Base-by-base conservation (phyloP, 441 rosid species). In the Arabidopsis hybrid region DNA sequence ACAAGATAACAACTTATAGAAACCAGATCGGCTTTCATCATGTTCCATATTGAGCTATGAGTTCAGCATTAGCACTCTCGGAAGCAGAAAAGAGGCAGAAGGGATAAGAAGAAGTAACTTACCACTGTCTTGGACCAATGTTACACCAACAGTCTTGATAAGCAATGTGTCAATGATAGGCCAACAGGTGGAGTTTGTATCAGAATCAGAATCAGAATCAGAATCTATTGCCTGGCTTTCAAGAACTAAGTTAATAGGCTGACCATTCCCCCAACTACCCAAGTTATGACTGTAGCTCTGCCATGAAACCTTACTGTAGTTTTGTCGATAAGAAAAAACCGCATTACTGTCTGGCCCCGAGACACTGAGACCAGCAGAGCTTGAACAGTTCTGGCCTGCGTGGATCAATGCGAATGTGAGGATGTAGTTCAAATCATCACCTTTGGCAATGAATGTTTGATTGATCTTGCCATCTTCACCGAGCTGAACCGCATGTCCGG, bases 391-490 rank as follows among this genome's bases (percentile, higher is more conserved):
- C 38, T 76, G 67, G 53, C 82, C 84, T 4, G 81, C 80, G 0
- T 56, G 75, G 75, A 70, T 74, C 2, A 86, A 65, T 0, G 83
- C 67, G 69, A 89, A 81, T 13, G 86, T 84, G 69, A 89, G 86
- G n/a, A 83, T 40, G 49, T 87, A 86, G 69, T 75, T 73, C 61
- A 75, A 8, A 69, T 56, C 58, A 57, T 78, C 80, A 13, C 64
- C 79, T 61, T 34, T 58, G 56, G 87, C 82, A 21, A 43, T 26
- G 78, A 86, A 84, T 14, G 89, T 87, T 79, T 85, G 90, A 75
- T 85, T 89, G 74, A 85, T 82, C 64, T 76, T 75, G 36, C 81
- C 87, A 71, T 87, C 87, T 79, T 77, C 83, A 69, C 79, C 83
- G 39, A 85, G 81, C 66, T 82, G 88, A 58, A 87, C 36, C 16